phyloP scores from a whole-genome alignment of 176 grass and related monocot genomes.

The Avena eriantha region DNA sequence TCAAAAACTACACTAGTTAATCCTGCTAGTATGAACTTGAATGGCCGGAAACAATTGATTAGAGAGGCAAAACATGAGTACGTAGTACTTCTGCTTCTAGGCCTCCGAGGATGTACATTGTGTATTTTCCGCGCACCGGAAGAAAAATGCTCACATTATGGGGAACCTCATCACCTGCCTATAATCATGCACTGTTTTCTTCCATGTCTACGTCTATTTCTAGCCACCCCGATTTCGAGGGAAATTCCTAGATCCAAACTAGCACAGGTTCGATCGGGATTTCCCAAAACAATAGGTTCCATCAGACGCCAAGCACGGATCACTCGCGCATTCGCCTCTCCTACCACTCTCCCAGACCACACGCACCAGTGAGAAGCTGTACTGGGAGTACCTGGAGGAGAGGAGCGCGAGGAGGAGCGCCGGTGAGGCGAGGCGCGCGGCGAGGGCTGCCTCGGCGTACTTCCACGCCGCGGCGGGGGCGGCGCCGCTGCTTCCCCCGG shows the following conservation, averaged over 20 bases:
- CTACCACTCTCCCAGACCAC: background rate
- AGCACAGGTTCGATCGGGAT: background rate
- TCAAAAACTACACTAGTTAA: background rate
- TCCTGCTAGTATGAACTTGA: slow-evolving; percentile 13
- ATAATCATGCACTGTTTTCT: background rate
- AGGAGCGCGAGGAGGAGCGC: slow-evolving; percentile 80
- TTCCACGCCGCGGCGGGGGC: slow-evolving; percentile 62
- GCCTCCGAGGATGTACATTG: background rate
- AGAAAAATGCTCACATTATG: background rate
- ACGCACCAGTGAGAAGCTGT: background rate
- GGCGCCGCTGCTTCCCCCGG: slow-evolving; percentile 9
- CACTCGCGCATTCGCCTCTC: slow-evolving; percentile 32
- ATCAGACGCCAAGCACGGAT: background rate
- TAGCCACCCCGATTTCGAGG: background rate
- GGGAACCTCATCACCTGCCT: background rate
- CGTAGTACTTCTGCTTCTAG: background rate
- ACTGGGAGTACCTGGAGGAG: slow-evolving; percentile 57
- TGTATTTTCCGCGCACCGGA: background rate
- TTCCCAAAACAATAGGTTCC: background rate
- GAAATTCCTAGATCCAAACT: background rate
- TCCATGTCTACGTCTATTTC: background rate
- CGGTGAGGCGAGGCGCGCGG: slow-evolving; percentile 68
- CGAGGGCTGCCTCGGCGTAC: slow-evolving; percentile 84
- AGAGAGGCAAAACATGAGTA: background rate
- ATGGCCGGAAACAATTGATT: background rate